Percentiles rank a stretch among this genome's conserved stretches.
Evolutionary conservation across 2,329 filamentous ascomycete genomes (phyloP).

Genomic region (Sarocladiaceae sp.): DNA sequence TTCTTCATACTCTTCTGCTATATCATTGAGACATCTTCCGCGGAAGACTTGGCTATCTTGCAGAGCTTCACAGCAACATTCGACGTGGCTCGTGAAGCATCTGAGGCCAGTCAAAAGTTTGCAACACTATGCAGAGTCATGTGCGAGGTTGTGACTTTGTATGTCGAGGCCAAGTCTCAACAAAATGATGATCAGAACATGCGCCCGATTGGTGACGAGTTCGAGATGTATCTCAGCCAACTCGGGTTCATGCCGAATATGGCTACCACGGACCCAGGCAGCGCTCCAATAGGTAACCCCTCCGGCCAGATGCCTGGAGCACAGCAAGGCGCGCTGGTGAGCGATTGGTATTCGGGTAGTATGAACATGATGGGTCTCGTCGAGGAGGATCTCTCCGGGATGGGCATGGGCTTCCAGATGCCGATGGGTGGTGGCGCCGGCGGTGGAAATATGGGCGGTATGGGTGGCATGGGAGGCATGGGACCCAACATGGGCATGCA

Average conservation of each 20-base stretch:
- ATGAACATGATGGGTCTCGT: conserved; percentile 61
- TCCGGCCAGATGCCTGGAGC: conserved; percentile 12
- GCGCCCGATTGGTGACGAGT: conserved; percentile 51
- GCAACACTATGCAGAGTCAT: conserved; percentile 60
- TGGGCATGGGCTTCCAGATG: conserved; percentile 30
- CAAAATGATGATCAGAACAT: conserved; percentile 42
- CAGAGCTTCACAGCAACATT: conserved; percentile 54
- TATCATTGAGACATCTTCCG: conserved; percentile 48
- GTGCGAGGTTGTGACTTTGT: conserved; percentile 55
- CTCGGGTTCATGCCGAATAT: conserved; percentile 52
- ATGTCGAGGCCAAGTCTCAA: conserved; percentile 55
- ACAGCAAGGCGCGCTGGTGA: conserved; percentile 38
- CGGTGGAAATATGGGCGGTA: neutral
- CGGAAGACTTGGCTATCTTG: conserved; percentile 50
- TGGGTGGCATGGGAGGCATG: conserved; percentile 1
- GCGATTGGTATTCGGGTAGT: conserved; percentile 64
- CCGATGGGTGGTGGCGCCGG: neutral
- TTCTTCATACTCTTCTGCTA: conserved; percentile 58
- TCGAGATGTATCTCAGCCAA: conserved; percentile 61
- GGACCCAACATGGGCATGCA: too few relatives aligned
- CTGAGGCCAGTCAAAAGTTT: conserved; percentile 56
- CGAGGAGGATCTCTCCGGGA: conserved; percentile 54
- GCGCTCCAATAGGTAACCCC: neutral
- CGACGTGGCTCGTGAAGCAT: conserved; percentile 44
- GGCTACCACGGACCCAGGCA: conserved; percentile 19